Base-by-base conservation (phyloP, 2,329 filamentous ascomycete species). In the Xylaria hypoxylon region DNA sequence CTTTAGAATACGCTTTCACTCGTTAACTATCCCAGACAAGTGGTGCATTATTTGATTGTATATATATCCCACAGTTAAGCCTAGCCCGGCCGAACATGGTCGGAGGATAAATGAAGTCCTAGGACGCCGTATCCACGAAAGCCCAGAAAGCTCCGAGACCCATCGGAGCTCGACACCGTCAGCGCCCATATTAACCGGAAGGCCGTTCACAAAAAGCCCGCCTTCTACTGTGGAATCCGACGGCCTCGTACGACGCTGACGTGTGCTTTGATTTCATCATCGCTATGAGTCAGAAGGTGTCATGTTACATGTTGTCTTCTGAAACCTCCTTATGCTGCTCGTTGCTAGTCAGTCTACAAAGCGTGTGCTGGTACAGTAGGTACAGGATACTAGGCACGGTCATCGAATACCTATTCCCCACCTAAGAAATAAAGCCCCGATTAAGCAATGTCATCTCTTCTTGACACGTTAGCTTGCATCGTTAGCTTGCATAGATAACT, bases 81-180 rank as follows among this genome's bases (percentile, higher is more conserved):
- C 26, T n/a, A 24, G n/a, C 45, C 40, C 22, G 35, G 13, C 62
- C 61, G 65, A 53, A 22, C n/a, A 38, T 22, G 2, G 24, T 11
- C 60, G 65, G 61, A 62, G 50, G 35, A 57, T 67, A 48, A 47
- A 1, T 44, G 2, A 26, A 26, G 53, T 19, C 40, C 48, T 31
- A 40, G 6, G 28, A 10, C 42, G 26, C 28, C 48, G 53, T 47
- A 2, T 42, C 15, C 15, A 48, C 13, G 50, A 17, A 38, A 17
- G 24, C n/a, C 44, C 24, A 17, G 7, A 57, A 62, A 68, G 62
- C 68, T 68, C 68, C 68, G 68, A 58, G 28, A 24, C 17, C 26
- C 55, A 42, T 63, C 68, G 68, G 68, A 65, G 62, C 51, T 69
- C 59, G 52, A 33, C 40, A 56, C 19, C n/a, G 53, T 47, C 59